phyloP scores from a whole-genome alignment of 129 eudicot species.

The Chrysanthemum makinoi region DNA sequence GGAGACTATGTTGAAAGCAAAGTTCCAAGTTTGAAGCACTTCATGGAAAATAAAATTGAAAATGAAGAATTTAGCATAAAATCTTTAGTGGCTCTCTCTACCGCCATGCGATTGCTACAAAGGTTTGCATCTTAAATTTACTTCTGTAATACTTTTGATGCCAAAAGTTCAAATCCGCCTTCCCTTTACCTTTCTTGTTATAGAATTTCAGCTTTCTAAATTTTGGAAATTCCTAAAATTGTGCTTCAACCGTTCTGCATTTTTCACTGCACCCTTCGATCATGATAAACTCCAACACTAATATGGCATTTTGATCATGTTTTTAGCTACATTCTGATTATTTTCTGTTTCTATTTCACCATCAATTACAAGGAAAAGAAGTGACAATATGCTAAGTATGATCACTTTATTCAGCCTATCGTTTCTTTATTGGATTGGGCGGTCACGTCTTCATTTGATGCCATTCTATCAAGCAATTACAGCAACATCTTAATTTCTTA shows the following conservation, averaged over 20 bases:
- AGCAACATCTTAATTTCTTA: neutral
- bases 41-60: conserved; percentile 37
- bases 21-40: conserved; percentile 74
- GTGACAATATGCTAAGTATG: too few species aligned
- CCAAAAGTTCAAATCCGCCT: neutral
- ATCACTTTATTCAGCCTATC: too few species aligned
- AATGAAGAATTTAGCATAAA: conserved; percentile 49
- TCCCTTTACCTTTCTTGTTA: neutral
- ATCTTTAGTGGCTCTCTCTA: conserved; percentile 77
- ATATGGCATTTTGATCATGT: neutral
- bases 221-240: neutral
- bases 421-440: too few species aligned
- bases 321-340: too few species aligned
- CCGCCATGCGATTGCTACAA: conserved; percentile 72
- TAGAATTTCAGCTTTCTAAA: neutral
- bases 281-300: neutral
- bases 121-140: conserved; percentile 40
- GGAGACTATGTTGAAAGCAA: conserved; percentile 58
- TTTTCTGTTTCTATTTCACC: too few species aligned
- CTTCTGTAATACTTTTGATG: neutral
- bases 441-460: too few species aligned
- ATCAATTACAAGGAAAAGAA: too few species aligned
- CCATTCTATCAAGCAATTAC: too few species aligned
- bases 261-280: neutral
- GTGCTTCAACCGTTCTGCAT: neutral